Percentiles rank a stretch among this genome's conserved stretches.
phyloP scores from a whole-genome alignment of 805 yeast species.

The Lipomyces anomalus region DNA sequence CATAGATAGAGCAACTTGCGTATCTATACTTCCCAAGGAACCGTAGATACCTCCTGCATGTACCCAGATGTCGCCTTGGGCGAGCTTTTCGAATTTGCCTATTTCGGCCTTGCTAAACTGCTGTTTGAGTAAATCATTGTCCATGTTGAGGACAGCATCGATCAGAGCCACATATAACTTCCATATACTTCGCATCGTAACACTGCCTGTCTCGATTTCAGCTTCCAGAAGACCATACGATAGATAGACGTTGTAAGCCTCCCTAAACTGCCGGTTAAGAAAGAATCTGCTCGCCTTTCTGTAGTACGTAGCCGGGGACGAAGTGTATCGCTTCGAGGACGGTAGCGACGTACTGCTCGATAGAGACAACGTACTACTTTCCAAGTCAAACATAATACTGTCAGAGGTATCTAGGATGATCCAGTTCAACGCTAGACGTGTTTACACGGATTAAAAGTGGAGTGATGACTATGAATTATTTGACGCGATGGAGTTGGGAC shows the following conservation, averaged over 20 bases:
- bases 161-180: constrained; percentile 14
- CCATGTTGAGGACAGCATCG: constrained; percentile 8
- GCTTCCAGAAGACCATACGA: neutral
- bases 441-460: too few species aligned
- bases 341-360: constrained; percentile 3
- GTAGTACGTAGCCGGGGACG: too few species aligned
- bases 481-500: too few species aligned
- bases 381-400: too few species aligned
- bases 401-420: too few species aligned
- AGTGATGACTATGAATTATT: too few species aligned
- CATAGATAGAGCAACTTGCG: constrained; percentile 3
- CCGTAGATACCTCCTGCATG: neutral
- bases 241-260: constrained; percentile 2
- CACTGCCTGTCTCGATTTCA: neutral
- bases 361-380: too few species aligned
- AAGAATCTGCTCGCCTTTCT: constrained; percentile 6
- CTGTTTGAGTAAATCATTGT: neutral
- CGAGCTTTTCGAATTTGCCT: neutral
- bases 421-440: too few species aligned
- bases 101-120: constrained; percentile 9
- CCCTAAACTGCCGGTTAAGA: constrained; percentile 16
- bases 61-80: constrained; percentile 7
- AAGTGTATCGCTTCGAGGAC: constrained; percentile 5
- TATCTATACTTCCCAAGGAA: neutral
- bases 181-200: constrained; percentile 10